Base-by-base conservation (phyloP, 345 rosid species). In the Gossypium ekmanianum region DNA sequence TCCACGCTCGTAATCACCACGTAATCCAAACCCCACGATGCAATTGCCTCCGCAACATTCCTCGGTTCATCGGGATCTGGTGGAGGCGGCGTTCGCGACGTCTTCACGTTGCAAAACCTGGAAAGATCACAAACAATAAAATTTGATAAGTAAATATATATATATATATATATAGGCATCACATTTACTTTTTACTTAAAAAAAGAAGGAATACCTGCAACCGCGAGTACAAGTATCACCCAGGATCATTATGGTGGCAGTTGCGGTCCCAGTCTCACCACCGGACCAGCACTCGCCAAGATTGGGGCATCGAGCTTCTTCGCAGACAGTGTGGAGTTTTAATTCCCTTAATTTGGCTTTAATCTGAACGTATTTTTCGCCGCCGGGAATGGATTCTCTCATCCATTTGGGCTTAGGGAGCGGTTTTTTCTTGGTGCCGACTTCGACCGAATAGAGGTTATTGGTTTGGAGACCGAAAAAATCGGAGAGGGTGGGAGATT, bases 211-310 rank as follows among this genome's bases (percentile, higher is more conserved):
- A 22, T 44, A 94, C 98, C 99, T 86, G 93, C 98, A 95, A 70
- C 98, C 97, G 52, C 99, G 91, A 45, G 99, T 93, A 79, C 98
- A 93, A 0, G 99, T 95, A 71, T 95, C 99, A 20, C 99, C 99
- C 11, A 93, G 83, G 62, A 95, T 95, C 98, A 95, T 93, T 51
- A 95, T 93, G 2, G 98, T 93, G 52, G 98, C 97, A 20, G 99
- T 95, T 77, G 99, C 97, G 44, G 98, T 96, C 43, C 97, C 97
- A 9, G 97, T 96, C 76, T 96, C 97, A 34, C 99, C 99, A 5
- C 98, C 99, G 44, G 99, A 93, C 98, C 98, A 96, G 76, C 98
- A 96, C 83, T 96, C 97, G 3, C 98, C 97, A 76, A 96, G 77
- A 79, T 96, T 93, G 45, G 99, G 98, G 80, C 98, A 92, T 78